Percentiles rank a stretch among this genome's conserved stretches.
Evolutionary conservation across 106 monocot genomes (phyloP).

Genomic region (Phalaenopsis equestris): DNA sequence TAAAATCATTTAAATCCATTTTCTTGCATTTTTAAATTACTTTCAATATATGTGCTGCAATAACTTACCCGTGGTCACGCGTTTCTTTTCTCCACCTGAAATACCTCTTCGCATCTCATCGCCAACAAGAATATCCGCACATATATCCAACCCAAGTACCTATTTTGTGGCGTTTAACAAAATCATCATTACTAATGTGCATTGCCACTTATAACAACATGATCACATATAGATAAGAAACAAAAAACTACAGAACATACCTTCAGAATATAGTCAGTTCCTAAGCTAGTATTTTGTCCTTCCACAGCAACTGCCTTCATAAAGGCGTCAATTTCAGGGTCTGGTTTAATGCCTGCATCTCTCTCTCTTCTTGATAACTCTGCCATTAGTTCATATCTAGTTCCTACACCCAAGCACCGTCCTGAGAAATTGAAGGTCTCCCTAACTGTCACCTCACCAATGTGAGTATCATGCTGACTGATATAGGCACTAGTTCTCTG

Average conservation of each 20-base stretch:
- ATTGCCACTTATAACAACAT: background rate
- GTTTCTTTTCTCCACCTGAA: slow-evolving; percentile 81
- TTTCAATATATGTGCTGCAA: background rate
- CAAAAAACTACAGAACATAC: slow-evolving; percentile 19
- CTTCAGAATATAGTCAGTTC: slow-evolving; percentile 74
- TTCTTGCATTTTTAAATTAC: background rate
- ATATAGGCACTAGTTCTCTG: slow-evolving; percentile 87
- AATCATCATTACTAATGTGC: background rate
- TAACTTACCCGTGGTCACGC: slow-evolving; percentile 50
- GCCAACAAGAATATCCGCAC: slow-evolving; percentile 70
- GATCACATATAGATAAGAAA: background rate
- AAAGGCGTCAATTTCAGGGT: slow-evolving; percentile 82
- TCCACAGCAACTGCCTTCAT: slow-evolving; percentile 68
- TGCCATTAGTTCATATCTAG: slow-evolving; percentile 56
- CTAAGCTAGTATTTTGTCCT: slow-evolving; percentile 36
- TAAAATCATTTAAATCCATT: too few species aligned
- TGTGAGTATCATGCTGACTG: slow-evolving; percentile 80
- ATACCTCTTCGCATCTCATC: slow-evolving; percentile 77
- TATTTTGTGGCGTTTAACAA: slow-evolving; percentile 4
- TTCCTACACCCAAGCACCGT: slow-evolving; percentile 70
- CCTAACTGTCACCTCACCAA: slow-evolving; percentile 83
- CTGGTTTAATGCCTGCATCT: slow-evolving; percentile 73
- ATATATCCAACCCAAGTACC: slow-evolving; percentile 75
- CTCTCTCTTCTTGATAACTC: slow-evolving; percentile 77
- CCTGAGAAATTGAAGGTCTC: slow-evolving; percentile 84